Evolutionary conservation across 202 grass and related monocot species (phyloP).

Genomic region (Sporobolus alterniflorus): DNA sequence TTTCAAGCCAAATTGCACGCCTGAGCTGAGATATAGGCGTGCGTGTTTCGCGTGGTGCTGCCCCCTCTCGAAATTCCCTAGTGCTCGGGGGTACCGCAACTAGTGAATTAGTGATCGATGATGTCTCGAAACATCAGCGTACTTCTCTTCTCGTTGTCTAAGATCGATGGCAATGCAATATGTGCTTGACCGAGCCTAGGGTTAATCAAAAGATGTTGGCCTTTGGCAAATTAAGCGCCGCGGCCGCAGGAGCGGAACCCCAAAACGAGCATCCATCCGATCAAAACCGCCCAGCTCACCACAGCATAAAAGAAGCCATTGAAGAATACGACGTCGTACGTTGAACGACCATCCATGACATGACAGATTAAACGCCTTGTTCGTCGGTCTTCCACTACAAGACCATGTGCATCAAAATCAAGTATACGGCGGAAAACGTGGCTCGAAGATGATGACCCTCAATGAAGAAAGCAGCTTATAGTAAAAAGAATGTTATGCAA

Average conservation of each 20-base stretch:
- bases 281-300: neutral
- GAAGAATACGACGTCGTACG: no score
- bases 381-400: no score
- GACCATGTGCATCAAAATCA: no score
- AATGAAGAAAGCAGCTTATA: no score
- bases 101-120: no score
- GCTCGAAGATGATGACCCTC: no score
- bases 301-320: neutral
- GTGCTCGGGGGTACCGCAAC: neutral
- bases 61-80: neutral
- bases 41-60: conserved; percentile 33
- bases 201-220: neutral
- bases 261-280: neutral
- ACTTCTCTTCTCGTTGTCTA: neutral
- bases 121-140: neutral
- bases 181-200: neutral
- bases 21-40: neutral
- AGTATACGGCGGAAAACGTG: no score
- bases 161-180: neutral
- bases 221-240: conserved; percentile 7
- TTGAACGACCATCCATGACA: no score
- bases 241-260: neutral
- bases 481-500: no score
- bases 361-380: no score
- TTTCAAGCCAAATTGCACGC: neutral